These are phyloP conservation scores for Roridomyces roridus DNA, from an alignment of 768 basidiomycete genomes.

Conservation along the genomic window DNA sequence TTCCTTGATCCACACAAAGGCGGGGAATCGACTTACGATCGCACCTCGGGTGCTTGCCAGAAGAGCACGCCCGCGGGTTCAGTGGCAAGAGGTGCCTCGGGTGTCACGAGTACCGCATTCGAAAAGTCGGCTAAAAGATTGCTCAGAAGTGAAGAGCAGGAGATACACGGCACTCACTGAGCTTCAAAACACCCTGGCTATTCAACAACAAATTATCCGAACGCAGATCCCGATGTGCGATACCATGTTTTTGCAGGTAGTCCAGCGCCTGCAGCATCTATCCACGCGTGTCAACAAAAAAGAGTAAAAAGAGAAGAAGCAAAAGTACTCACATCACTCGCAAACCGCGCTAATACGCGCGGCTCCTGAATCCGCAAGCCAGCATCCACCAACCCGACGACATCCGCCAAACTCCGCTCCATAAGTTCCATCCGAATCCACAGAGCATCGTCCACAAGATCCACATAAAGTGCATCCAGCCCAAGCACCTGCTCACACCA, in stretches of 20 bases:
- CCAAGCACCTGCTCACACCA: constrained; percentile 67
- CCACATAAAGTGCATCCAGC: constrained; percentile 76
- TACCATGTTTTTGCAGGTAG: constrained; percentile 66
- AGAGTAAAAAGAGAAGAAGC: constrained; percentile 4
- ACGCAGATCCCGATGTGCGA: constrained; percentile 85
- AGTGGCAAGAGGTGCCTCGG: constrained; percentile 53
- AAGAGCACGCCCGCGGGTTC: constrained; percentile 76
- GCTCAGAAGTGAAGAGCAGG: not conserved
- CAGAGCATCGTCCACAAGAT: constrained; percentile 66
- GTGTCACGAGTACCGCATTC: constrained; percentile 66
- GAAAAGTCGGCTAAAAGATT: constrained; percentile 75
- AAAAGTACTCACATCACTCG: constrained; percentile 68
- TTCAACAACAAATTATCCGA: constrained; percentile 85
- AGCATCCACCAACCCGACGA: constrained; percentile 66
- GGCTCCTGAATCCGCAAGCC: constrained; percentile 70
- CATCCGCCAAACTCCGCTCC: constrained; percentile 87
- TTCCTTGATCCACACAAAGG: constrained; percentile 9
- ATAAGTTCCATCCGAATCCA: constrained; percentile 93
- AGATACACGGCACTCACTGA: constrained; percentile 54
- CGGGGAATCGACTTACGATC: constrained; percentile 54
- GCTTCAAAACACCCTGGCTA: constrained; percentile 70
- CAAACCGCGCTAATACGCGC: constrained; percentile 72
- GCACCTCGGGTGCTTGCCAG: constrained; percentile 88
- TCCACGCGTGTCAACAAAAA: not conserved
- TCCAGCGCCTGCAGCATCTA: constrained; percentile 72